Conservation (phyloP, 2,329 filamentous ascomycete species). For the Emericellopsis atlantica region DNA sequence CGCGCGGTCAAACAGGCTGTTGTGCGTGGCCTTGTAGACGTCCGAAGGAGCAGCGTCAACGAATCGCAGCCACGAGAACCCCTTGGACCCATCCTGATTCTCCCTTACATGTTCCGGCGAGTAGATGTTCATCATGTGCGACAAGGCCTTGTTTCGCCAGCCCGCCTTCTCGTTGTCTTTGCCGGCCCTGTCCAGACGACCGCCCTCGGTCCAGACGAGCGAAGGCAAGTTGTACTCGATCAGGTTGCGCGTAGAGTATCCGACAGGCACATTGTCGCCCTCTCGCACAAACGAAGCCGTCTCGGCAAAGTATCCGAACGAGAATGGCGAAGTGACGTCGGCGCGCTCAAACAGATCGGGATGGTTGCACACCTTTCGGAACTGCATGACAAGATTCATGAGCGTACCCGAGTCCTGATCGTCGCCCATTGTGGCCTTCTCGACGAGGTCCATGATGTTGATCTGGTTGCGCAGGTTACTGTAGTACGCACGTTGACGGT, state of each 20-base stretch:
- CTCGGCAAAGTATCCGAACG: constrained; percentile 80
- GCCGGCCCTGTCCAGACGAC: constrained; percentile 62
- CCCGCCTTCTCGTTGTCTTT: constrained; percentile 63
- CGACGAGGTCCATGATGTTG: constrained; percentile 95
- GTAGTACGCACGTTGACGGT: constrained; percentile 90
- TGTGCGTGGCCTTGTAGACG: constrained; percentile 54
- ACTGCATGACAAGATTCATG: constrained; percentile 99
- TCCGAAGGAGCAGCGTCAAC: constrained; percentile 66
- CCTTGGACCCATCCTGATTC: constrained; percentile 45
- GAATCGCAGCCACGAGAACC: constrained; percentile 87
- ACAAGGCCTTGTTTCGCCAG: constrained; percentile 65
- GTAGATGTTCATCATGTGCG: constrained; percentile 85
- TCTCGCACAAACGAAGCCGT: constrained; percentile 92
- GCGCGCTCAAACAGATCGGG: constrained; percentile 93
- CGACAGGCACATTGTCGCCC: constrained; percentile 64
- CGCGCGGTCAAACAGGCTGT: constrained; percentile 63
- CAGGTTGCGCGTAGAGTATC: constrained; percentile 75
- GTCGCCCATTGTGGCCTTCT: constrained; percentile 89
- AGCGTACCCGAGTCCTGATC: constrained; percentile 90
- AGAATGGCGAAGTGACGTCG: constrained; percentile 77
- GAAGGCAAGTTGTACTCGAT: constrained; percentile 78
- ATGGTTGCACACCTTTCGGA: constrained; percentile 98
- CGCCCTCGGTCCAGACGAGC: constrained; percentile 70
- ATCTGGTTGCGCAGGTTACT: constrained; percentile 89
- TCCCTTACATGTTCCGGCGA: constrained; percentile 62